phyloP scores from a whole-genome alignment of 805 yeast species.

The Myxozyma kluyveri region DNA sequence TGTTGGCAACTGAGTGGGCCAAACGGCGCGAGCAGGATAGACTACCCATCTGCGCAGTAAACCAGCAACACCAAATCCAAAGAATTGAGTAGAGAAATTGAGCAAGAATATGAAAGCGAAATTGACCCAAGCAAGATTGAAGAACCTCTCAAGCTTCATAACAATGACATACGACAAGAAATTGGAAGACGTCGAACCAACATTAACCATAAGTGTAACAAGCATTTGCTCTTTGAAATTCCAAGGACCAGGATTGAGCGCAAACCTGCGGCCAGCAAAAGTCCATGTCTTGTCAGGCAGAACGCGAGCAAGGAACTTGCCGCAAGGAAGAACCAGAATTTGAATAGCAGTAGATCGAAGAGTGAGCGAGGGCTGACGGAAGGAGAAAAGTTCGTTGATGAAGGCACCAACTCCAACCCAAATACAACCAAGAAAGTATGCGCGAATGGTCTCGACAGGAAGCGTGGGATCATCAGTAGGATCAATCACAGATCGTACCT shows the following conservation, averaged over 20 bases:
- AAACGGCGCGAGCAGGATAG: constrained; percentile 48
- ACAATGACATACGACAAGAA: constrained; percentile 47
- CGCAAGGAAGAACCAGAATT: constrained; percentile 62
- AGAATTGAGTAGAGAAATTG: constrained; percentile 54
- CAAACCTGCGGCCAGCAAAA: constrained; percentile 38
- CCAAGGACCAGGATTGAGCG: constrained; percentile 61
- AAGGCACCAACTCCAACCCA: constrained; percentile 58
- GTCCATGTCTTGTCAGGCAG: constrained; percentile 11
- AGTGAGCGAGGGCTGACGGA: constrained; percentile 55
- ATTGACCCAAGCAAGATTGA: constrained; percentile 34
- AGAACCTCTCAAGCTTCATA: constrained; percentile 18
- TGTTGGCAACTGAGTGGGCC: constrained; percentile 54
- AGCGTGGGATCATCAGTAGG: constrained; percentile 7
- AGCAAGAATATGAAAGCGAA: constrained; percentile 56
- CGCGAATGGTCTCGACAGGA: constrained; percentile 50
- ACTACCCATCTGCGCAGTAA: constrained; percentile 51
- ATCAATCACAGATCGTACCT: constrained; percentile 56
- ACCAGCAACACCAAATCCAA: constrained; percentile 70
- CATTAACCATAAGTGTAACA: constrained; percentile 42
- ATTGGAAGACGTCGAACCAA: constrained; percentile 21
- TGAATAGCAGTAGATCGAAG: constrained; percentile 62
- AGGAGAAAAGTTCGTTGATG: constrained; percentile 55
- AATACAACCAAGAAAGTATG: constrained; percentile 49
- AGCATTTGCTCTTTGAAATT: constrained; percentile 59
- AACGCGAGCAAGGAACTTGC: constrained; percentile 38